These are phyloP conservation scores for Ophiognomonia clavigignenti-juglandacearum DNA, from an alignment of 2,329 filamentous ascomycete species.

Conservation along the genomic window DNA sequence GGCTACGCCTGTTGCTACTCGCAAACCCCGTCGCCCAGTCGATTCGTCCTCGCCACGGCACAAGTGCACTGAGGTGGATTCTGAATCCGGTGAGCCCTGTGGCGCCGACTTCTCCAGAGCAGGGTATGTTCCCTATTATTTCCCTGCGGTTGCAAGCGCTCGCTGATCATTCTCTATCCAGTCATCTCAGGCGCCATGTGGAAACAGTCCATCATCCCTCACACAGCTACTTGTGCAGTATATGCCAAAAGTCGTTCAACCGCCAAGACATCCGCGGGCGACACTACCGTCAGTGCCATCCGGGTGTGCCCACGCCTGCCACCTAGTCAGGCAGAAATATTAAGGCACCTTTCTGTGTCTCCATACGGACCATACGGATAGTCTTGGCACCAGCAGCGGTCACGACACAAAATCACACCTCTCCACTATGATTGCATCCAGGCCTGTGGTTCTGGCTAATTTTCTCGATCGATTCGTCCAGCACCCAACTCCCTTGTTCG, in stretches of 20 bases:
- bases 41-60: slow-evolving; percentile 14
- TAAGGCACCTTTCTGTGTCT: not conserved
- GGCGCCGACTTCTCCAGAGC: slow-evolving; percentile 15
- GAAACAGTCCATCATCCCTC: slow-evolving; percentile 16
- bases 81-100: slow-evolving; percentile 14
- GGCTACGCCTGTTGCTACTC: not conserved
- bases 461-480: not conserved
- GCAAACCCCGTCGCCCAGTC: slow-evolving; percentile 8
- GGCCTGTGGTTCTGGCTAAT: slow-evolving; percentile 7
- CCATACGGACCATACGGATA: not conserved
- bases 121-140: not conserved
- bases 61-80: slow-evolving; percentile 15
- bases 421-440: slow-evolving; percentile 7
- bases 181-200: slow-evolving; percentile 14
- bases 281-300: slow-evolving; percentile 27
- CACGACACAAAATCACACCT: not conserved
- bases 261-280: slow-evolving; percentile 14
- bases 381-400: no score
- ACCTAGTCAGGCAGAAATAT: slow-evolving; percentile 14
- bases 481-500: not conserved
- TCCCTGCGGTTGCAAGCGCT: not conserved
- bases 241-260: slow-evolving; percentile 16
- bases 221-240: slow-evolving; percentile 14
- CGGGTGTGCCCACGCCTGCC: slow-evolving; percentile 35
- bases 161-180: not conserved